Evolutionary conservation across 257 asterid genomes (phyloP), one percentile per base, ranked within the genome.

Genomic region (Fraxinus anomala): DNA sequence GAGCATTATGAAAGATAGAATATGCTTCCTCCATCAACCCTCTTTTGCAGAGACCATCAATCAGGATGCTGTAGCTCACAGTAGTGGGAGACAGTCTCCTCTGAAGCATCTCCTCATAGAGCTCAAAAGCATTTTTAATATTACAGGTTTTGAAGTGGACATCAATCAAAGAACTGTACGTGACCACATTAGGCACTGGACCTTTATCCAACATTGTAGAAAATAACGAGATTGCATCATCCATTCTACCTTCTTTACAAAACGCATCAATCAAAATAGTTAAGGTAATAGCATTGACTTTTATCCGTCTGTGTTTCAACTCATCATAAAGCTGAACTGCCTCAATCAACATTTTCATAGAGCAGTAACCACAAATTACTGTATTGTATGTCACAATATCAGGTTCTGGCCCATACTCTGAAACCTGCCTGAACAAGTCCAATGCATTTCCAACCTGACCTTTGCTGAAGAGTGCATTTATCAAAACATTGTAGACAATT

Each of bases 181-280:
- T 26, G 51, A 85, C 81, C 75, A 83, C 87, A 47, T 82, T 82
- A 56, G 86, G 89, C 30, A 19, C 21, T 1, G 71, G 77, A 44
- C 86, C 86, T 59, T 74, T 71, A 59, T 80, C 78, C 82, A 47
- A 40, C 82, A 77, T 85, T 23, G 24, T 37, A 36, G 79, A 79
- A 54, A 82, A 85, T 61, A 85, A 68, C 26, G 80, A 75, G 40
- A 72, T 68, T 16, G 87, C 89, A 54, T 82, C 82, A n/a, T 80
- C 76, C 80, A 82, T 71, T 77, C 80, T 85, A 19, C 87, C 85
- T 77, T 82, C 86, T 85, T 80, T 85, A 76, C 87, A 85, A 56
- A 82, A 77, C 11, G 83, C 83, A 59, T 83, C 77, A 51, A 85
- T 85, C 70, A 85, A 40, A 77, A 83, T 80, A 24, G 87, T 80